Conservation (phyloP, 768 basidiomycete species). For the Auricularia auricula-judae region DNA sequence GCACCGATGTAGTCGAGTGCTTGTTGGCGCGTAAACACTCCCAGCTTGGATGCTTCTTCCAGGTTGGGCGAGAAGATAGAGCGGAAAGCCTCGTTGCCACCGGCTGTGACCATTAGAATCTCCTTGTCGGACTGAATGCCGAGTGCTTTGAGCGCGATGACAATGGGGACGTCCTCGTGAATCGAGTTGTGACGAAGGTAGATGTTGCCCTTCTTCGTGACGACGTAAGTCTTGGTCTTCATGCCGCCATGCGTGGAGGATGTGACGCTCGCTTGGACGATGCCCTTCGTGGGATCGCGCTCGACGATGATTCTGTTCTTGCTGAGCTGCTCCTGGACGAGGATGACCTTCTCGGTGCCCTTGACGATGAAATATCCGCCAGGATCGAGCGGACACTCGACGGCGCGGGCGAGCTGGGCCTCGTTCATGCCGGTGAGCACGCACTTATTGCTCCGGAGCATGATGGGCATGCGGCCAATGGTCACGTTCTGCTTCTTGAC, state of each 20-base stretch:
- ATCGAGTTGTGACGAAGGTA: slow-evolving; percentile 97
- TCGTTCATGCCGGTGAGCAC: slow-evolving; percentile 70
- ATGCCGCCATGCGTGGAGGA: slow-evolving; percentile 82
- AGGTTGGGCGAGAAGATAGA: slow-evolving; percentile 80
- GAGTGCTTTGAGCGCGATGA: slow-evolving; percentile 90
- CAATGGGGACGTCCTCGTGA: slow-evolving; percentile 94
- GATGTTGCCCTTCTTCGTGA: slow-evolving; percentile 88
- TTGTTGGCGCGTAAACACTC: slow-evolving; percentile 85
- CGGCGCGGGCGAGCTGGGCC: slow-evolving; percentile 83
- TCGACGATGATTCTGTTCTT: slow-evolving; percentile 99
- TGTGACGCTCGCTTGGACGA: slow-evolving; percentile 91
- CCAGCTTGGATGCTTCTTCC: slow-evolving; percentile 88
- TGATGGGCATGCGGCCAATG: slow-evolving; percentile 89
- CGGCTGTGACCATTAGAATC: slow-evolving; percentile 87
- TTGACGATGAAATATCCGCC: slow-evolving; percentile 99
- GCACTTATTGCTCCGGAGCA: slow-evolving; percentile 94
- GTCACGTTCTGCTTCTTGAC: slow-evolving; percentile 73
- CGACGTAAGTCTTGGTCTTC: slow-evolving; percentile 97
- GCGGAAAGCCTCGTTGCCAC: slow-evolving; percentile 81
- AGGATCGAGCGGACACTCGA: slow-evolving; percentile 94
- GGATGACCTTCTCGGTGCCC: slow-evolving; percentile 97
- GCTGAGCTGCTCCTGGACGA: slow-evolving; percentile 97
- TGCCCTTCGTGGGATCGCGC: slow-evolving; percentile 77
- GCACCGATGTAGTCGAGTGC: slow-evolving; percentile 91
- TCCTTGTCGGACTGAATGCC: slow-evolving; percentile 97